A percentile compares a stretch with the other conserved stretches of the same genome.
phyloP scores from a whole-genome alignment of 2,329 filamentous ascomycete genomes.

The Fusarium nematophilum region DNA sequence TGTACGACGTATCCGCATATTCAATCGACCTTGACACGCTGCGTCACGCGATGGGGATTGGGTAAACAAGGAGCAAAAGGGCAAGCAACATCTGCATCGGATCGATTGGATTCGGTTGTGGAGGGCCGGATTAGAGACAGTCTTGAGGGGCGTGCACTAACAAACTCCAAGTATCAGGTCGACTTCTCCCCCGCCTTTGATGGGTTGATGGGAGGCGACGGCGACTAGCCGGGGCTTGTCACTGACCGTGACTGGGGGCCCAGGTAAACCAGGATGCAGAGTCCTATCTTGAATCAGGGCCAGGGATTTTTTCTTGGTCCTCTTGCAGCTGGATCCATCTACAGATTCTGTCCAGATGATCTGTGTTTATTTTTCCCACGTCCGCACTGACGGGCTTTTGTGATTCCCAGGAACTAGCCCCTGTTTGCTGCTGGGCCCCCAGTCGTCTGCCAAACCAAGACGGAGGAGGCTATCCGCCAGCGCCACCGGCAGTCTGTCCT shows the following conservation, averaged over 20 bases:
- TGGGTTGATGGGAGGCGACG: too few species aligned
- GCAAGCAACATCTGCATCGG: background rate
- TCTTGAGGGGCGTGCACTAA: slow-evolving; percentile 5
- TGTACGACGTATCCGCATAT: slow-evolving; percentile 4
- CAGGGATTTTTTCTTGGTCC: slow-evolving; percentile 5
- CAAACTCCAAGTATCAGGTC: background rate
- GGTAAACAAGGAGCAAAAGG: too few species aligned
- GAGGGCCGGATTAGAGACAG: slow-evolving; percentile 5
- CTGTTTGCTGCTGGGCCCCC: background rate
- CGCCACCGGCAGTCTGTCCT: background rate
- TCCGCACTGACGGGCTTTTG: background rate
- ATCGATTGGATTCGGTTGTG: background rate
- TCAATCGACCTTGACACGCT: background rate
- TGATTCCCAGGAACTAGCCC: background rate
- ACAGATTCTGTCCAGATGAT: slow-evolving; percentile 18
- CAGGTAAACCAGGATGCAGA: slow-evolving; percentile 12
- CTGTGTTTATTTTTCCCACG: slow-evolving; percentile 8
- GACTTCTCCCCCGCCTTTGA: background rate
- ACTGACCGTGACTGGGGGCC: slow-evolving; percentile 10
- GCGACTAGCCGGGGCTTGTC: background rate
- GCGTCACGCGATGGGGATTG: slow-evolving; percentile 12
- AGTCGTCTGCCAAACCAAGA: background rate
- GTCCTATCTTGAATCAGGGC: slow-evolving; percentile 19
- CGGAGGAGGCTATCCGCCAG: slow-evolving; percentile 11
- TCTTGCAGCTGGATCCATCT: slow-evolving; percentile 2